Percentiles rank a stretch among this genome's conserved stretches.
Conservation (phyloP, 2,329 filamentous ascomycete genomes). For the Ilyonectria robusta region DNA sequence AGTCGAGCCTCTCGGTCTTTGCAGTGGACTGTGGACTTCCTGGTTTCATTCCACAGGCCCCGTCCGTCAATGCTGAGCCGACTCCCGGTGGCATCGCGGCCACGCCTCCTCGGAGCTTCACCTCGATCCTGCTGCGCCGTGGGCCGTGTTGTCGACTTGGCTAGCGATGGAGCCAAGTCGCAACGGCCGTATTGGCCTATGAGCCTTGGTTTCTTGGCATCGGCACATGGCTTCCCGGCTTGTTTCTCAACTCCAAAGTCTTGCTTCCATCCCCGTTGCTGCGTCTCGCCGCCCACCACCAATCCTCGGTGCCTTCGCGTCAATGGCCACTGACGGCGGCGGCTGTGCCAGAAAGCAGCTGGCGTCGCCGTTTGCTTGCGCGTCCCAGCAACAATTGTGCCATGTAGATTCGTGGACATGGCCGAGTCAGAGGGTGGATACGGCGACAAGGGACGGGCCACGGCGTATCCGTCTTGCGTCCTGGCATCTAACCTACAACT, state of each 20-base stretch:
- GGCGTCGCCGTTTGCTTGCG: slow-evolving; percentile 21
- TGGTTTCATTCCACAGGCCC: neutral
- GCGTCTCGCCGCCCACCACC: neutral
- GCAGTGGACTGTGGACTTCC: neutral
- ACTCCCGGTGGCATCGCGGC: neutral
- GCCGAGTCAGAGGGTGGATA: neutral
- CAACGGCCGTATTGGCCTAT: neutral
- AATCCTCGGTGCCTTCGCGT: neutral
- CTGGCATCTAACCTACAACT: neutral
- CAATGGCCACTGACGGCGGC: slow-evolving; percentile 1
- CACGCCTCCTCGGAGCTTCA: neutral
- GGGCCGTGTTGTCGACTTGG: neutral
- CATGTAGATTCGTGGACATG: slow-evolving; percentile 4
- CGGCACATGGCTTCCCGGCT: neutral
- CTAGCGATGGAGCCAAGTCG: neutral
- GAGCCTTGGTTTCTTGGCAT: neutral
- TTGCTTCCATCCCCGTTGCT: neutral
- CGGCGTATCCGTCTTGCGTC: neutral
- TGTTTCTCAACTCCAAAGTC: neutral
- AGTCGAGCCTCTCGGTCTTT: too few species aligned
- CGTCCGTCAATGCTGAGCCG: neutral
- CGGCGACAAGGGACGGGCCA: neutral
- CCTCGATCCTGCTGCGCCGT: neutral
- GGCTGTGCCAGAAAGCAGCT: neutral
- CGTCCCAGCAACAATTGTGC: slow-evolving; percentile 2